Evolutionary conservation across 768 basidiomycete species (phyloP).

Genomic region (Boletus huronensis): DNA sequence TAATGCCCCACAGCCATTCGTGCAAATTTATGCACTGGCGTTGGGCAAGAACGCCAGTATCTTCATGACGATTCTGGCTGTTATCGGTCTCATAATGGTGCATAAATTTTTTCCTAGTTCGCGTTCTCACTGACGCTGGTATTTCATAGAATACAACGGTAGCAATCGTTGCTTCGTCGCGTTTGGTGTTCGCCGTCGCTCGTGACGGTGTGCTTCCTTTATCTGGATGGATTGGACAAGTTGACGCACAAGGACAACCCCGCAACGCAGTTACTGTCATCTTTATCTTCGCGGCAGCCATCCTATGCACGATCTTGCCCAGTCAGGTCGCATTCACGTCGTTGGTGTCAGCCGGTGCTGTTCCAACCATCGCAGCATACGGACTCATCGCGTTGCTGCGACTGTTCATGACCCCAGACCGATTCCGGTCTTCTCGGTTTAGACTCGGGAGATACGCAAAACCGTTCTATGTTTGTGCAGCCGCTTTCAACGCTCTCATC

Average conservation of each 20-base stretch:
- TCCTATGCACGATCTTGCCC: slow-evolving; percentile 87
- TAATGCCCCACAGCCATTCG: slow-evolving; percentile 86
- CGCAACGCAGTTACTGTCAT: slow-evolving; percentile 86
- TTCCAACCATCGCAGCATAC: slow-evolving; percentile 88
- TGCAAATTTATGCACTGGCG: slow-evolving; percentile 81
- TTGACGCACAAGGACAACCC: slow-evolving; percentile 70
- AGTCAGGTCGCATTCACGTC: slow-evolving; percentile 92
- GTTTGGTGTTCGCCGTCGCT: slow-evolving; percentile 90
- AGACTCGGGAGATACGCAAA: slow-evolving; percentile 62
- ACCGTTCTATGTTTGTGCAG: slow-evolving; percentile 65
- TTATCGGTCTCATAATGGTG: slow-evolving; percentile 81
- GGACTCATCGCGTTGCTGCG: slow-evolving; percentile 76
- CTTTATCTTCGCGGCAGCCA: slow-evolving; percentile 64
- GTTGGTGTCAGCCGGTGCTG: slow-evolving; percentile 78
- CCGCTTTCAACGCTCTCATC: slow-evolving; percentile 69
- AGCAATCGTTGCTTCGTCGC: slow-evolving; percentile 83
- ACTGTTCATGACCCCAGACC: slow-evolving; percentile 71
- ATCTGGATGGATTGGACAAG: slow-evolving; percentile 77
- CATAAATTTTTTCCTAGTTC: not conserved
- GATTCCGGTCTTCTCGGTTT: slow-evolving; percentile 73
- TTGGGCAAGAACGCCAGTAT: slow-evolving; percentile 75
- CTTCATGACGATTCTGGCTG: slow-evolving; percentile 85
- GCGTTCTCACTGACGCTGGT: not conserved
- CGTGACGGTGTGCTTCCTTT: slow-evolving; percentile 88
- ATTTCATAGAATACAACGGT: slow-evolving; percentile 72